Conservation (phyloP, 179 eudicot genomes). For the Corrigiola litoralis region DNA sequence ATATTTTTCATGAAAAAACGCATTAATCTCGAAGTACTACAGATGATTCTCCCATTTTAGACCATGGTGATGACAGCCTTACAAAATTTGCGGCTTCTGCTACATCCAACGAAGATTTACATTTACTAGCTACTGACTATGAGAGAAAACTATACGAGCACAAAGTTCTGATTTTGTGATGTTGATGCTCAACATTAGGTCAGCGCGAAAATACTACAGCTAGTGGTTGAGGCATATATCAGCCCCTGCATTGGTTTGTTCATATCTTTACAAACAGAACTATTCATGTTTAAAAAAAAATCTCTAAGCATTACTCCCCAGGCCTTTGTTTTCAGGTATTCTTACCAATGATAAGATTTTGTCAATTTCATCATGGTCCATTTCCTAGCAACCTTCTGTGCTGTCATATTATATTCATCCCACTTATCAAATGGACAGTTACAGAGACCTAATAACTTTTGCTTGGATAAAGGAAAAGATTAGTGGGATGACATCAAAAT, state of each 20-base stretch:
- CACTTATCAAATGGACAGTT: constrained; percentile 26
- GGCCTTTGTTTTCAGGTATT: neutral
- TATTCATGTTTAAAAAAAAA: too few species aligned
- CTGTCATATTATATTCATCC: constrained; percentile 20
- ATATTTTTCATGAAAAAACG: too few species aligned
- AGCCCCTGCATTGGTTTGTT: constrained; percentile 12
- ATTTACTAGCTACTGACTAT: constrained; percentile 3
- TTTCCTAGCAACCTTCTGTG: constrained; percentile 11
- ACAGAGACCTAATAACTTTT: constrained; percentile 16
- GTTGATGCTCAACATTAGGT: constrained; percentile 10
- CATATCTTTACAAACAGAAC: neutral
- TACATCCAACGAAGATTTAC: constrained; percentile 6
- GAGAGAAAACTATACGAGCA: constrained; percentile 5
- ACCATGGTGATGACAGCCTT: too few species aligned
- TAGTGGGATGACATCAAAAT: constrained; percentile 33
- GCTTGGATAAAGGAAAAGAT: constrained; percentile 1
- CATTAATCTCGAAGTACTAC: neutral
- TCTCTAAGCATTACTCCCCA: too few species aligned
- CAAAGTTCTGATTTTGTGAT: constrained; percentile 5
- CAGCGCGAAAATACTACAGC: neutral
- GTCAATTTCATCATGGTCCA: constrained; percentile 21
- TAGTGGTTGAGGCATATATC: constrained; percentile 16
- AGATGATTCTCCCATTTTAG: neutral
- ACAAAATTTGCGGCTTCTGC: too few species aligned
- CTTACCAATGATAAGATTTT: constrained; percentile 11